A percentile compares a stretch with the other conserved stretches of the same genome.
These are phyloP conservation scores for Triticum dicoccoides DNA, from an alignment of 176 grass and related monocot genomes.

Conservation along the genomic window DNA sequence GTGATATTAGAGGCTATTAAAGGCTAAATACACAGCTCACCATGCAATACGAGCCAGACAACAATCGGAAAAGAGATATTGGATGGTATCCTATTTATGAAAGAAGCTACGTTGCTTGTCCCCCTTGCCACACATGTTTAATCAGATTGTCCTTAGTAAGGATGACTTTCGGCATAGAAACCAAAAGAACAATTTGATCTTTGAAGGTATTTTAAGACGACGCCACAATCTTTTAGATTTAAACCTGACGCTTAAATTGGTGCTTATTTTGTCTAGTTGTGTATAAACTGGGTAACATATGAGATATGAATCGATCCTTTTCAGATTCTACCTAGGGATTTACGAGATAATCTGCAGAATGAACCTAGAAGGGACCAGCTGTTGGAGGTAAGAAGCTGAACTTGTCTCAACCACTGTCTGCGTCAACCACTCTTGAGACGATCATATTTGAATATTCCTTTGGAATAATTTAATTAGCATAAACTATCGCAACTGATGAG, in stretches of 20 bases:
- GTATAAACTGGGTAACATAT: not conserved
- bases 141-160: not conserved
- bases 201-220: too few species aligned
- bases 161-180: not conserved
- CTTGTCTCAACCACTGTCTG: not conserved
- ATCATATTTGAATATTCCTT: not conserved
- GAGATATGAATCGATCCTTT: constrained; percentile 19
- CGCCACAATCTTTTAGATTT: not conserved
- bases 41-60: not conserved
- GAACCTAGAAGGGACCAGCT: constrained; percentile 87
- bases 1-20: not conserved
- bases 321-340: constrained; percentile 81
- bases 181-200: not conserved
- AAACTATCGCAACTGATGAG: not conserved
- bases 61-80: not conserved
- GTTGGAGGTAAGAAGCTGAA: constrained; percentile 66
- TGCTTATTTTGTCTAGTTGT: not conserved
- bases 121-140: not conserved
- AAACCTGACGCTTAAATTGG: not conserved
- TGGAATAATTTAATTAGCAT: not conserved
- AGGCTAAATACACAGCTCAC: not conserved
- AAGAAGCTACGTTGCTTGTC: not conserved
- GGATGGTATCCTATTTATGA: not conserved
- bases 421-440: not conserved
- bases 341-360: constrained; percentile 70